Conservation (phyloP, 176 grass and related monocot genomes). For the Oryza australiensis region DNA sequence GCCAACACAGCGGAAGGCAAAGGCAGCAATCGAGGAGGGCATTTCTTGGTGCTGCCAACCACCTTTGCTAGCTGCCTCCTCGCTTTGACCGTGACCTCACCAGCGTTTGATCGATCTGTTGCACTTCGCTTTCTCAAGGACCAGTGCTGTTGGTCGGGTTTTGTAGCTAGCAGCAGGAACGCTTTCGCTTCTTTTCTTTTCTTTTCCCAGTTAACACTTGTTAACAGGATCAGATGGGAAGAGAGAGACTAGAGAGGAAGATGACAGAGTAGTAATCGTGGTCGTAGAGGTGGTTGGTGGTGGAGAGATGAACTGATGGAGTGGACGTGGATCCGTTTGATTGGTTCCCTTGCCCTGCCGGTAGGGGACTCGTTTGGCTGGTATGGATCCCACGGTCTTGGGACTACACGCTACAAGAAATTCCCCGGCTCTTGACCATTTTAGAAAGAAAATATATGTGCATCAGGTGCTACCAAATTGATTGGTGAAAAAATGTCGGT, state of each 20-base stretch:
- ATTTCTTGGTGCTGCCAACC: conserved; percentile 69
- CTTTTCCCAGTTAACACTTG: not conserved
- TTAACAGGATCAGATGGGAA: not conserved
- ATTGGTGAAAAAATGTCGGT: not conserved
- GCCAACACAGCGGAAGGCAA: too few relatives aligned
- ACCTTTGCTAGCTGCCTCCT: conserved; percentile 30
- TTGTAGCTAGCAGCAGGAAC: not conserved
- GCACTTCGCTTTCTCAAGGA: conserved; percentile 32
- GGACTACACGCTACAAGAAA: not conserved
- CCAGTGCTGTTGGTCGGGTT: conserved; percentile 11
- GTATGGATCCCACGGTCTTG: conserved; percentile 30
- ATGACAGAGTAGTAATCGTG: not conserved
- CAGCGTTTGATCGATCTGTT: conserved; percentile 6
- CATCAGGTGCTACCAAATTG: not conserved
- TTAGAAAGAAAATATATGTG: not conserved
- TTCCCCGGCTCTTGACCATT: not conserved
- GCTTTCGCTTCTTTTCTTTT: not conserved
- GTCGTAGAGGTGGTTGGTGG: not conserved
- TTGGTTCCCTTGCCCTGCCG: conserved; percentile 29
- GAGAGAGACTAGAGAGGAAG: not conserved
- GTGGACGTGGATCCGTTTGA: not conserved
- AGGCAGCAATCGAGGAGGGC: conserved; percentile 20
- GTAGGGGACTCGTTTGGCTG: conserved; percentile 25
- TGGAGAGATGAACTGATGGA: not conserved
- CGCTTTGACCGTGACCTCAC: conserved; percentile 59